These are phyloP conservation scores for Gardenia jasminoides DNA, from an alignment of 257 asterid genomes.

Conservation along the genomic window DNA sequence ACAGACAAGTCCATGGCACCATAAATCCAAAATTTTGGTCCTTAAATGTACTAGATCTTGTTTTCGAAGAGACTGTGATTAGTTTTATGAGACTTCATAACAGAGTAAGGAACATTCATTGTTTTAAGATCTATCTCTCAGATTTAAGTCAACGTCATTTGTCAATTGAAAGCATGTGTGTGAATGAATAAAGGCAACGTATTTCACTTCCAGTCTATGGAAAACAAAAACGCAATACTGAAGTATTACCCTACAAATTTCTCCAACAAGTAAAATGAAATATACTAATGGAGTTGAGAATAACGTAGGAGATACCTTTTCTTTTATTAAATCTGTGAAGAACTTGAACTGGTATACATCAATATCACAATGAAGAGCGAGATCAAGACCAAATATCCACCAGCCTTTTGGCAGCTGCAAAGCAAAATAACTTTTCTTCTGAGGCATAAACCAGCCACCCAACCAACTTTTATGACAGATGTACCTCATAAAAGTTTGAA, in stretches of 20 bases:
- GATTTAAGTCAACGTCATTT: neutral
- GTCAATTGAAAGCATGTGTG: neutral
- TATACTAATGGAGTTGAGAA: slow-evolving; percentile 6
- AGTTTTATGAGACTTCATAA: neutral
- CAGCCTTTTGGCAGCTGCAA: slow-evolving; percentile 94
- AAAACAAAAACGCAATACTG: neutral
- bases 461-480: slow-evolving; percentile 98
- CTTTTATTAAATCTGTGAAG: slow-evolving; percentile 76
- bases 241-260: neutral
- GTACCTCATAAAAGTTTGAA: slow-evolving; percentile 96
- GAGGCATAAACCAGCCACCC: slow-evolving; percentile 99
- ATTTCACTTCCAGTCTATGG: neutral
- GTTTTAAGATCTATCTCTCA: neutral
- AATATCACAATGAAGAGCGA: slow-evolving; percentile 91
- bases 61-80: neutral
- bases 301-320: slow-evolving; percentile 57
- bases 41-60: neutral
- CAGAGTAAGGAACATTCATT: neutral
- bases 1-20: neutral
- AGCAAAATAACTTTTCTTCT: slow-evolving; percentile 95
- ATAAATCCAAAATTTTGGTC: neutral
- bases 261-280: neutral
- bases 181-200: neutral
- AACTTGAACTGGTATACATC: slow-evolving; percentile 94
- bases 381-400: slow-evolving; percentile 99